Percentiles rank a stretch among this genome's conserved stretches.
Evolutionary conservation across 352 stramenopile genomes (phyloP).

Genomic region (Elongisporangium anandrum): DNA sequence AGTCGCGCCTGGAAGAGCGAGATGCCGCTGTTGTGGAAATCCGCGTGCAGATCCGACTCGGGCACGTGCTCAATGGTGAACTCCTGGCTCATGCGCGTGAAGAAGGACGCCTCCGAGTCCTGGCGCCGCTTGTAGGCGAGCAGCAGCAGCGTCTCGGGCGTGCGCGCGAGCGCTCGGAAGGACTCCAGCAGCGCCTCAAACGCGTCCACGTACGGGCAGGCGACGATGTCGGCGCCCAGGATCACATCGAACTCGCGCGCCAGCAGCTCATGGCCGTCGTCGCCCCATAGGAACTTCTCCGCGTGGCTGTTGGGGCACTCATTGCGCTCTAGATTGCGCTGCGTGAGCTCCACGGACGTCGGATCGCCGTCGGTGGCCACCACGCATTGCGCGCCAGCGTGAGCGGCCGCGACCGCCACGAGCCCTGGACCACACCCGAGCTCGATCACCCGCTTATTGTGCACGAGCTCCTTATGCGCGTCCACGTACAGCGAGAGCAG

Average conservation of each 20-base stretch:
- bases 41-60: conserved; percentile 41
- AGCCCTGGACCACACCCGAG: conserved; percentile 71
- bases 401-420: conserved; percentile 59
- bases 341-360: conserved; percentile 58
- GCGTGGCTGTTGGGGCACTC: conserved; percentile 18
- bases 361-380: conserved; percentile 72
- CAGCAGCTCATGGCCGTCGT: conserved; percentile 24
- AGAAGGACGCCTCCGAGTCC: conserved; percentile 62
- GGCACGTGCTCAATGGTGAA: conserved; percentile 47
- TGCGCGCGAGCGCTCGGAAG: conserved; percentile 32
- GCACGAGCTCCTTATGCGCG: conserved; percentile 38
- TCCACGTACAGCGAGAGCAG: conserved; percentile 78
- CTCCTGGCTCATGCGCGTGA: conserved; percentile 34
- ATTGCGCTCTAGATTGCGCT: conserved; percentile 52
- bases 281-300: conserved; percentile 59
- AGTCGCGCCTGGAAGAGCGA: conserved; percentile 48
- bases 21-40: conserved; percentile 70
- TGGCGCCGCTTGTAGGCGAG: conserved; percentile 79
- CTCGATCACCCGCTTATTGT: conserved; percentile 60
- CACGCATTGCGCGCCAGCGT: conserved; percentile 37
- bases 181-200: conserved; percentile 61
- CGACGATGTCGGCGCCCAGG: conserved; percentile 77
- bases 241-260: conserved; percentile 57
- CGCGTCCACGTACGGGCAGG: conserved; percentile 68
- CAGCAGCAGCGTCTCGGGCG: conserved; percentile 38